Evolutionary conservation across 176 grass and related monocot species (phyloP).

Genomic region (Otatea glauca): DNA sequence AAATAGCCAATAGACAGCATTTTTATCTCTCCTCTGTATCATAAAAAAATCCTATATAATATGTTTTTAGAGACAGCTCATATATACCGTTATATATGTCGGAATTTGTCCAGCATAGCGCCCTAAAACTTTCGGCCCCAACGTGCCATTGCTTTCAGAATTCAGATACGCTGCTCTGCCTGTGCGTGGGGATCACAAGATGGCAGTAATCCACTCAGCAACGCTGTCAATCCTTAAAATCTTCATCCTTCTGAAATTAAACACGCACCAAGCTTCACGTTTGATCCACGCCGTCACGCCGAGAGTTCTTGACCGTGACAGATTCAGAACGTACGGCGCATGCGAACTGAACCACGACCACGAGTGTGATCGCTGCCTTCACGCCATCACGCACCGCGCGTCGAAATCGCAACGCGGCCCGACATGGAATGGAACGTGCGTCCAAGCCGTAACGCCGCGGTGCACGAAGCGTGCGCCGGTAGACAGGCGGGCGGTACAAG

Average conservation of each 20-base stretch:
- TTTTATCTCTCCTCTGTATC: no score
- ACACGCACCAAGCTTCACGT: background rate
- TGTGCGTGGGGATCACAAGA: background rate
- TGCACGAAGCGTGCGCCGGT: constrained; percentile 5
- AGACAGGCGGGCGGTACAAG: background rate
- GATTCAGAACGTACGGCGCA: constrained; percentile 5
- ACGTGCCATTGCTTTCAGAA: constrained; percentile 45
- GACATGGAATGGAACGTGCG: background rate
- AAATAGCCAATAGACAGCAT: no score
- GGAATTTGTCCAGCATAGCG: background rate
- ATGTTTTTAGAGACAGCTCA: no score
- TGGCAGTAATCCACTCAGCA: background rate
- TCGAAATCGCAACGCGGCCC: constrained; percentile 34
- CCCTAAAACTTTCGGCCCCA: background rate
- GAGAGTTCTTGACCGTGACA: background rate
- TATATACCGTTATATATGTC: no score
- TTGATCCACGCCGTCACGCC: background rate
- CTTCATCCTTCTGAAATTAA: no score
- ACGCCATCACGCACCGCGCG: constrained; percentile 48
- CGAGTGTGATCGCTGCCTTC: constrained; percentile 29
- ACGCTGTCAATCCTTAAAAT: no score
- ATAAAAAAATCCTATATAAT: no score
- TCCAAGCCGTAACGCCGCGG: background rate
- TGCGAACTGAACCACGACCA: background rate
- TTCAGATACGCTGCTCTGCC: constrained; percentile 6